phyloP scores from a whole-genome alignment of 2,329 filamentous ascomycete species.

The Fusarium drepaniforme region DNA sequence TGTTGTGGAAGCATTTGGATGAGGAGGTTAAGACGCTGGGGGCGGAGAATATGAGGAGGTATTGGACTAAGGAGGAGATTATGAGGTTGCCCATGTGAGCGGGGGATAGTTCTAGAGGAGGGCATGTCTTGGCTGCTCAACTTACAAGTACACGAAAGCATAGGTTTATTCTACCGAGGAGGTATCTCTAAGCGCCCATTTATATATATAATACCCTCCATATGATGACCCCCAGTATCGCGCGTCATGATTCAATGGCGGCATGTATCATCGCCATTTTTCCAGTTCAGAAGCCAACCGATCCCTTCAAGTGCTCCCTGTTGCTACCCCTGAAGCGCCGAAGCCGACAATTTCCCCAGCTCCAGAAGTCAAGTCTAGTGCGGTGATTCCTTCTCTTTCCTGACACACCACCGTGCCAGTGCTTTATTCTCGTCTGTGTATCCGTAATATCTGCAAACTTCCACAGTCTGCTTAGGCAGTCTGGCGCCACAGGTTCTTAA shows the following conservation, averaged over 20 bases:
- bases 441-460: background rate
- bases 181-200: slow-evolving; percentile 19
- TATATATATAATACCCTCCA: background rate
- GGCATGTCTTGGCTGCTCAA: background rate
- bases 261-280: slow-evolving; percentile 20
- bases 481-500: slow-evolving; percentile 59
- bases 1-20: slow-evolving; percentile 86
- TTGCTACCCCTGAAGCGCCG: background rate
- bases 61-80: slow-evolving; percentile 85
- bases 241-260: background rate
- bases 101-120: background rate
- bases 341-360: background rate
- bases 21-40: slow-evolving; percentile 84
- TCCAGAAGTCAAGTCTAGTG: background rate
- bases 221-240: slow-evolving; percentile 5
- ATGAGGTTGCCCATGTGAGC: slow-evolving; percentile 73
- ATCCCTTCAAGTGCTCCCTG: background rate
- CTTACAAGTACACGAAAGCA: slow-evolving; percentile 6
- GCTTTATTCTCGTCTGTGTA: background rate
- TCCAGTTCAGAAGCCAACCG: slow-evolving; percentile 18
- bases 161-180: slow-evolving; percentile 7
- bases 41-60: slow-evolving; percentile 89
- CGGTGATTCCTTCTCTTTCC: background rate
- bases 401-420: background rate
- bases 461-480: slow-evolving; percentile 43